These are phyloP conservation scores for Guillardia theta DNA, from an alignment of 78 protist species.

Conservation along the genomic window DNA sequence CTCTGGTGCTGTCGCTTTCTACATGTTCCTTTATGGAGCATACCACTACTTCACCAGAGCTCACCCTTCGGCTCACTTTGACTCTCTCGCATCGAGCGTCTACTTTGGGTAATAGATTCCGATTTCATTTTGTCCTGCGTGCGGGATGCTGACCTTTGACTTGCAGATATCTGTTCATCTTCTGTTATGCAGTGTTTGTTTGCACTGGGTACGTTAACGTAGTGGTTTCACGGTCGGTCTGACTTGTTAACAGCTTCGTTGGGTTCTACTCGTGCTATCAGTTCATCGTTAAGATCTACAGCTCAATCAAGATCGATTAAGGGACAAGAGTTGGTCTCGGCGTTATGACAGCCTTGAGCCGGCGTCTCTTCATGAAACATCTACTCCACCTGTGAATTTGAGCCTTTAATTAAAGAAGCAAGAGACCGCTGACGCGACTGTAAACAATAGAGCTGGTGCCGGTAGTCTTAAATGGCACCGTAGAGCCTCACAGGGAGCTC, in stretches of 20 bases:
- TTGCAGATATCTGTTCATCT: constrained; percentile 4
- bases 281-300: constrained; percentile 20
- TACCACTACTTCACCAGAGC: not conserved
- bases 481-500: too few relatives aligned
- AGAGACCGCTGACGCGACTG: too few relatives aligned
- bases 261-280: not conserved
- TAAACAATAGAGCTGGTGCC: too few relatives aligned
- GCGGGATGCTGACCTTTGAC: not conserved
- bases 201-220: not conserved
- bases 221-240: too few relatives aligned
- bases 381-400: too few relatives aligned
- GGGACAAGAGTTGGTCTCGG: too few relatives aligned
- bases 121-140: not conserved
- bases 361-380: too few relatives aligned
- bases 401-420: too few relatives aligned
- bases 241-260: not conserved
- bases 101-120: not conserved
- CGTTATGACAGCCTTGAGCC: too few relatives aligned
- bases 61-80: not conserved
- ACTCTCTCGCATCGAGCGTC: not conserved
- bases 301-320: constrained; percentile 37
- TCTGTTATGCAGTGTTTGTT: constrained; percentile 9
- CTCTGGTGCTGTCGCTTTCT: not conserved
- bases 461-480: too few relatives aligned
- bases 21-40: constrained; percentile 4